phyloP scores from a whole-genome alignment of 1,284 basidiomycete genomes.

The Coniferiporia sulphurascens region DNA sequence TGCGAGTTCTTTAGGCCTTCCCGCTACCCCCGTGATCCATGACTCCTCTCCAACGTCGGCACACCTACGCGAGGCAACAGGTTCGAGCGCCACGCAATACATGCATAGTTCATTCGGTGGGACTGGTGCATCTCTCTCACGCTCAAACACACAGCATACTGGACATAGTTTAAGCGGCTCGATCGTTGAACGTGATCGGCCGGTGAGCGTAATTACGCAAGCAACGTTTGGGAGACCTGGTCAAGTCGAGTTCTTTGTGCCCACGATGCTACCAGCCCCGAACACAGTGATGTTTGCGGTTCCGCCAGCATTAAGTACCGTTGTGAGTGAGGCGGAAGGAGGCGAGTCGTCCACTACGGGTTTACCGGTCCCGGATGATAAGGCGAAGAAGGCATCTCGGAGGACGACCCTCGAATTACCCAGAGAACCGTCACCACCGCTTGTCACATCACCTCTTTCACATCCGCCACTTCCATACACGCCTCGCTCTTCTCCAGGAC shows the following conservation, averaged over 20 bases:
- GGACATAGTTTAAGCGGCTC: neutral
- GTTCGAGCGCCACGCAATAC: neutral
- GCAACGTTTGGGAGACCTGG: slow-evolving; percentile 9
- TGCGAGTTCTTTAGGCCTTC: neutral
- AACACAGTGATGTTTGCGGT: neutral
- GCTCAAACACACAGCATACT: slow-evolving; percentile 8
- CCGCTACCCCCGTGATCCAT: neutral
- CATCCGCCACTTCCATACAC: slow-evolving; percentile 5
- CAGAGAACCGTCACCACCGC: slow-evolving; percentile 13
- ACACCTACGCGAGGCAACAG: slow-evolving; percentile 4
- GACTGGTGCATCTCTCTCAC: slow-evolving; percentile 4
- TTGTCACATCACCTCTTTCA: slow-evolving; percentile 7
- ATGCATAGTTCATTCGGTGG: slow-evolving; percentile 2
- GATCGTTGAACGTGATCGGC: neutral
- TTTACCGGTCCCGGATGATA: neutral
- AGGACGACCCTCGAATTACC: slow-evolving; percentile 7
- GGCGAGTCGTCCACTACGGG: neutral
- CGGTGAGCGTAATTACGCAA: slow-evolving; percentile 5
- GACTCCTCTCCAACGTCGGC: neutral
- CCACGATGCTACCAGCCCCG: neutral
- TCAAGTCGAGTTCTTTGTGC: neutral
- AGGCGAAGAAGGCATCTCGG: neutral
- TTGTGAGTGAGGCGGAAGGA: neutral
- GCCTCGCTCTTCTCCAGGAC: neutral
- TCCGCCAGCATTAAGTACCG: neutral